Percentiles rank a stretch among this genome's conserved stretches.
These are phyloP conservation scores for Akanthomyces dipterigenus DNA, from an alignment of 2,329 filamentous ascomycete genomes.

Conservation along the genomic window DNA sequence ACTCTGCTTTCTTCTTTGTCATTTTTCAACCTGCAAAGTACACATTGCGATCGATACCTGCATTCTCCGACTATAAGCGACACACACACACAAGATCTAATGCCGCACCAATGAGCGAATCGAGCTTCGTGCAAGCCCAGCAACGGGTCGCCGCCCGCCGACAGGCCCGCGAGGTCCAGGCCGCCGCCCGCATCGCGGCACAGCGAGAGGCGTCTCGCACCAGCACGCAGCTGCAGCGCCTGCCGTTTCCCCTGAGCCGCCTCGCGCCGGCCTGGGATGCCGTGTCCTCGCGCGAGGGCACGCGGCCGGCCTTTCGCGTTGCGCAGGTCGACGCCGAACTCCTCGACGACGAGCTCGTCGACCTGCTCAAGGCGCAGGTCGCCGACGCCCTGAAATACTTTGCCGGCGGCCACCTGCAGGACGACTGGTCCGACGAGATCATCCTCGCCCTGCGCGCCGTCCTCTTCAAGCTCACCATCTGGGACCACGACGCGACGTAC, in stretches of 20 bases:
- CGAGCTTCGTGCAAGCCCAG: conserved; percentile 82
- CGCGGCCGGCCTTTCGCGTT: conserved; percentile 80
- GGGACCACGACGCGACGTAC: conserved; percentile 94
- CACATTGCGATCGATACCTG: not conserved
- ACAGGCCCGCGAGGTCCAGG: conserved; percentile 63
- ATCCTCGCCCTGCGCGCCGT: conserved; percentile 67
- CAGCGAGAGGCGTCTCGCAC: conserved; percentile 46
- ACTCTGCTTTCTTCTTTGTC: not conserved
- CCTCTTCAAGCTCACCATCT: conserved; percentile 91
- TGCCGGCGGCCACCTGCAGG: conserved; percentile 64
- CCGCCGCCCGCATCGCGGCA: conserved; percentile 47
- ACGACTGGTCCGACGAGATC: conserved; percentile 86
- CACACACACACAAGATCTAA: conserved; percentile 1
- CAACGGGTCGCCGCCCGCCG: conserved; percentile 77
- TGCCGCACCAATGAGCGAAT: conserved; percentile 38
- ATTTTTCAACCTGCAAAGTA: not conserved
- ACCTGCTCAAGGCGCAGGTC: conserved; percentile 79
- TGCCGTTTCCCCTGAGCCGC: conserved; percentile 57
- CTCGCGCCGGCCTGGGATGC: conserved; percentile 61
- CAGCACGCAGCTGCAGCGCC: conserved; percentile 46
- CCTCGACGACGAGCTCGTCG: conserved; percentile 84
- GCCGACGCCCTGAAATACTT: conserved; percentile 85
- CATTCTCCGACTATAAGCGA: not conserved
- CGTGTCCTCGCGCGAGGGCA: conserved; percentile 68
- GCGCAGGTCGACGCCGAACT: conserved; percentile 95